Conservation (phyloP, 2,329 filamentous ascomycete species). For the Ilyonectria mors-panacis region DNA sequence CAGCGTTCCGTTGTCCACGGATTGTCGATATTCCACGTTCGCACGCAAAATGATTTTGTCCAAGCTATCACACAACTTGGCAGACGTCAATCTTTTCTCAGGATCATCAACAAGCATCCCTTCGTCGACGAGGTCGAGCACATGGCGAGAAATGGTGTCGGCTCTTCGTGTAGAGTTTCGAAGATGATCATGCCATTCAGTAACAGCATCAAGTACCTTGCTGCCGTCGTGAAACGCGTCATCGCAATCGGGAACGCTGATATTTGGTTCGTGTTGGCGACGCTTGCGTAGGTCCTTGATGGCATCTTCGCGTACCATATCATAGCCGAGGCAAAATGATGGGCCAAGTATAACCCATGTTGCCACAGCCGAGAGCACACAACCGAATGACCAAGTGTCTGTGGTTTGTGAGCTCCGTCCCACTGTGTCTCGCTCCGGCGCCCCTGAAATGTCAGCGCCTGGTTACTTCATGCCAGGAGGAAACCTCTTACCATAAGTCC, state of each 20-base stretch:
- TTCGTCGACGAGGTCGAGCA: conserved; percentile 12
- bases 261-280: not conserved
- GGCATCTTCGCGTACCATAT: not conserved
- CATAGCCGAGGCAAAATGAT: not conserved
- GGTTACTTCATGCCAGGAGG: not conserved
- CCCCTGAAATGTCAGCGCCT: not conserved
- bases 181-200: conserved; percentile 16
- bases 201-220: not conserved
- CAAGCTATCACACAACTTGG: conserved; percentile 6
- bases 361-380: conserved; percentile 9
- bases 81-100: conserved; percentile 4
- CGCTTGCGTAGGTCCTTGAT: not conserved
- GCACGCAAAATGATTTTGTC: not conserved
- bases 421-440: not conserved
- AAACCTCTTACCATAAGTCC: conserved; percentile 6
- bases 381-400: conserved; percentile 23
- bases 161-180: conserved; percentile 15
- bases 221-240: conserved; percentile 16
- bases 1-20: not conserved
- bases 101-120: conserved; percentile 11
- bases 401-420: not conserved
- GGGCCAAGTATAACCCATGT: conserved; percentile 13
- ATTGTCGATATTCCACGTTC: not conserved
- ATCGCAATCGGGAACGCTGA: not conserved
- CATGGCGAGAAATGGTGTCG: conserved; percentile 11